Evolutionary conservation across 495 filamentous ascomycete species (phyloP), one percentile per base, ranked within the genome.

Genomic region (Amphirosellinia nigrospora): DNA sequence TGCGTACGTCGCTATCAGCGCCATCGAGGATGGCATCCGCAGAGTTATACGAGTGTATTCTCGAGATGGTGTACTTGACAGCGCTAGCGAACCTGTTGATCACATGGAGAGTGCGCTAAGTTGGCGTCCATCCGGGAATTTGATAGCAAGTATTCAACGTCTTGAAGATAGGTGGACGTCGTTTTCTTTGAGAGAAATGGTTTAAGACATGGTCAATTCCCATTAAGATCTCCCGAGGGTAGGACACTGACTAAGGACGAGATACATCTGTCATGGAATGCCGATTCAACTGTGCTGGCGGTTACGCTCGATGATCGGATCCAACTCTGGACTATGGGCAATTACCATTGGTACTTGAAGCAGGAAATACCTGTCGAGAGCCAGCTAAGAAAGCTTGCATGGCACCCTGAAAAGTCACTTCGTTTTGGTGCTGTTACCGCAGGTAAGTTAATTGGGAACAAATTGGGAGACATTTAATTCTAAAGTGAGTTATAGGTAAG

Each of bases 291-390:
- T 4, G 93, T 97, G 16, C 86, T 99, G 28, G 96, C 96, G 4
- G 90, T 98, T 11, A 85, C 85, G 26, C 88, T 94, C 74, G 81
- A 82, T 50, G 89, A 97, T 71, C 86, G 90, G 48, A 82, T 95
- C 19, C 96, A 99, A 73, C 82, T 98, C n/a, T 99, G 96, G 94
- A 96, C 93, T 2, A 96, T 91, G 84, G 92, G 94, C 10, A 99
- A 99, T 77, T 99, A 99, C 74, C 92, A 99, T 75, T 98, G 94
- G 85, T 98, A 98, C 76, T 82, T 98, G n/a, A 99, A 98, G 80
- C 95, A 97, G 80, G 96, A 99, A 75, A 83, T 94, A 16, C 65
- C 69, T 7, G 68, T 71, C 4, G 70, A 69, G 26, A 61, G 56
- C 11, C 78, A 48, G 59, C 79, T 79, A 41, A 79, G 77, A 70